These are phyloP conservation scores for Eucalyptus cloeziana DNA, from an alignment of 345 rosid species.

Conservation along the genomic window DNA sequence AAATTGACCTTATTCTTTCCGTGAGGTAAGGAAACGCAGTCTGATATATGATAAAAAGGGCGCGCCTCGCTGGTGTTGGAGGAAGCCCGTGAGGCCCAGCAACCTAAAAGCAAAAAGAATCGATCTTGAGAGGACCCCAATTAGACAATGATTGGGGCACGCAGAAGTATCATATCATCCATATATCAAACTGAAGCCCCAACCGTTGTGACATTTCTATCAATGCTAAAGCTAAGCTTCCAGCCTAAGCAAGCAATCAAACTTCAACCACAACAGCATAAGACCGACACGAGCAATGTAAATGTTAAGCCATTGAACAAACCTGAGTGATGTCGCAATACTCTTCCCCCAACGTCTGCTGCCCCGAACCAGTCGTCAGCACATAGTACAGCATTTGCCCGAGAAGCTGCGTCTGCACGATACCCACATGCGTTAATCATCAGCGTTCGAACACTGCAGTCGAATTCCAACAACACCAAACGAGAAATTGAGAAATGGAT, in stretches of 20 bases:
- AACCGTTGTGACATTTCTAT: neutral
- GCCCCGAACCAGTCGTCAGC: slow-evolving; percentile 89
- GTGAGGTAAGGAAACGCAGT: slow-evolving; percentile 78
- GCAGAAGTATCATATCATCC: neutral
- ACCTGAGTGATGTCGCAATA: slow-evolving; percentile 97
- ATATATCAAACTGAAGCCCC: neutral
- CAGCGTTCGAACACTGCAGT: neutral
- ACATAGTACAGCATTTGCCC: slow-evolving; percentile 92
- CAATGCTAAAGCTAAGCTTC: neutral
- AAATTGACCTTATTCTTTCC: slow-evolving; percentile 66
- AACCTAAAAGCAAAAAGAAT: slow-evolving; percentile 26
- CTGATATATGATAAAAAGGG: slow-evolving; percentile 75
- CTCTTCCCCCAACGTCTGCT: slow-evolving; percentile 93
- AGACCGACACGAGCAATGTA: neutral
- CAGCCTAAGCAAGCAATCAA: neutral
- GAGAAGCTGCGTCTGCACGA: slow-evolving; percentile 61
- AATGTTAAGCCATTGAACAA: neutral
- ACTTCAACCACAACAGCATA: neutral
- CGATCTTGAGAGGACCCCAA: neutral
- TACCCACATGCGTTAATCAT: neutral
- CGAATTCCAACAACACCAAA: neutral
- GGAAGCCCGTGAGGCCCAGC: slow-evolving; percentile 69
- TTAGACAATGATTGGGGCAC: neutral
- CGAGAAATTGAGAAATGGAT: neutral
- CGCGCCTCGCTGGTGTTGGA: slow-evolving; percentile 94